These are phyloP conservation scores for Lichina pygmaea DNA, from an alignment of 495 filamentous ascomycete species.

Conservation along the genomic window DNA sequence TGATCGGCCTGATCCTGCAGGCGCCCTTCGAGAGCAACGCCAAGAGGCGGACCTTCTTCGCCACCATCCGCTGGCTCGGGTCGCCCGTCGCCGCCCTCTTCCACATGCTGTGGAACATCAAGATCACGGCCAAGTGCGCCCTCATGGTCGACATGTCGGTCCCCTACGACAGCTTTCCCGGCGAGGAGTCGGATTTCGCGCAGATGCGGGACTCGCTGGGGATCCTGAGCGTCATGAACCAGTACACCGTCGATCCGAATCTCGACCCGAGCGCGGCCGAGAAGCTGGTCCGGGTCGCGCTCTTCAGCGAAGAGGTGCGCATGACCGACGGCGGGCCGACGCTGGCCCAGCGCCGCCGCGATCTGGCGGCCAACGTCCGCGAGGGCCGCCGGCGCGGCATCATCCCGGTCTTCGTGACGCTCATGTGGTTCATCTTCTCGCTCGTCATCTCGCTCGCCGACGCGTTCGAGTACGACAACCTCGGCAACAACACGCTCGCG, in stretches of 20 bases:
- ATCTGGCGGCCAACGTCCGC: slow-evolving; percentile 13
- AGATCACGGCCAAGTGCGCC: slow-evolving; percentile 18
- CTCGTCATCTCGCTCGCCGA: slow-evolving; percentile 12
- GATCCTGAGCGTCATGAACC: slow-evolving; percentile 18
- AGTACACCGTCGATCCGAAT: slow-evolving; percentile 12
- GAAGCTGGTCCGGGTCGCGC: slow-evolving; percentile 13
- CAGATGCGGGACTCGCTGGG: slow-evolving; percentile 18
- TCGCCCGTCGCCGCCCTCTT: slow-evolving; percentile 14
- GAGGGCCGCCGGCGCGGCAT: slow-evolving; percentile 14
- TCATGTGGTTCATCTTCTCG: slow-evolving; percentile 15
- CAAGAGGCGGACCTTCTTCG: slow-evolving; percentile 12
- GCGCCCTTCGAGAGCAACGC: slow-evolving; percentile 20
- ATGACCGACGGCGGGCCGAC: not conserved
- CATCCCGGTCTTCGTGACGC: slow-evolving; percentile 16
- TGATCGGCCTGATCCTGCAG: slow-evolving; percentile 17
- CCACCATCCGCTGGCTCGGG: slow-evolving; percentile 14
- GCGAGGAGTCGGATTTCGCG: slow-evolving; percentile 10
- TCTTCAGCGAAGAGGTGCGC: slow-evolving; percentile 12
- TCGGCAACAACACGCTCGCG: slow-evolving; percentile 9
- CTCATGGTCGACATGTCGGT: slow-evolving; percentile 19
- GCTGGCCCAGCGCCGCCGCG: slow-evolving; percentile 7
- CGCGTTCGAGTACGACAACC: not conserved
- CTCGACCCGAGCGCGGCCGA: slow-evolving; percentile 8
- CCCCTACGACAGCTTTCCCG: slow-evolving; percentile 8
- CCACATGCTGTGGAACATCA: slow-evolving; percentile 21